Evolutionary conservation across 2,329 filamentous ascomycete genomes (phyloP), one percentile per base, ranked within the genome.

Genomic region (Neofusicoccum sp.): DNA sequence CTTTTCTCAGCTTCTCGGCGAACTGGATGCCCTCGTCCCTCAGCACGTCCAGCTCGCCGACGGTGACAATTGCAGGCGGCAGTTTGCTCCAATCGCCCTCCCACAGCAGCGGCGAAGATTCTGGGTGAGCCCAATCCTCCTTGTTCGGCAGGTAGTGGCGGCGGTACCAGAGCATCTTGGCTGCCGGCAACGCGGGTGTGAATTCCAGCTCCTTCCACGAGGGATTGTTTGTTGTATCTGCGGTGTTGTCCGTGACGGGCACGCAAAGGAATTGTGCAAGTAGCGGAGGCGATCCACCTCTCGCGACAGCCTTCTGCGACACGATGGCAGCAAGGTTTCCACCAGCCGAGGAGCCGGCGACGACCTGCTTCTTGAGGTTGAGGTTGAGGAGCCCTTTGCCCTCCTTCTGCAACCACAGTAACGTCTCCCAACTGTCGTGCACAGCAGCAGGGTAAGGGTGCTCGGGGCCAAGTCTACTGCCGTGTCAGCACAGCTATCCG

Each of bases 151-250:
- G 65, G 44, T 75, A 76, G 56, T 74, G 68, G 28, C 66, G 61
- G n/a, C 74, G 72, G 56, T 76, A 76, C 70, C 72, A 74, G n/a
- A 65, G 63, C 70, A 76, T 72, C 63, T 49, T 4, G 72, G 67
- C 1, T 71, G 75, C 26, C 73, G 69, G 69, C 70, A 76, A 14
- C 71, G 72, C 14, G 69, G 71, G 33, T 66, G 53, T 60, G 38
- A 33, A 7, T 58, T 61, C 6, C 40, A n/a, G 26, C 61, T 33
- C 68, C 65, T 68, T 58, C 40, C 43, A 58, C 4, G 51, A 47
- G 4, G 16, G 2, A 20, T 33, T 60, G 8, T 63, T 63, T 1
- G 62, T 57, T 2, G 45, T 57, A 3, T 71, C 73, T 3, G 73
- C 72, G 2, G 70, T 73, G 54, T 72, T 75, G 62, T 75, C 73